A percentile compares a stretch with the other conserved stretches of the same genome.
Evolutionary conservation across 2,329 filamentous ascomycete species (phyloP).

Genomic region (Boeremia lycopersici): DNA sequence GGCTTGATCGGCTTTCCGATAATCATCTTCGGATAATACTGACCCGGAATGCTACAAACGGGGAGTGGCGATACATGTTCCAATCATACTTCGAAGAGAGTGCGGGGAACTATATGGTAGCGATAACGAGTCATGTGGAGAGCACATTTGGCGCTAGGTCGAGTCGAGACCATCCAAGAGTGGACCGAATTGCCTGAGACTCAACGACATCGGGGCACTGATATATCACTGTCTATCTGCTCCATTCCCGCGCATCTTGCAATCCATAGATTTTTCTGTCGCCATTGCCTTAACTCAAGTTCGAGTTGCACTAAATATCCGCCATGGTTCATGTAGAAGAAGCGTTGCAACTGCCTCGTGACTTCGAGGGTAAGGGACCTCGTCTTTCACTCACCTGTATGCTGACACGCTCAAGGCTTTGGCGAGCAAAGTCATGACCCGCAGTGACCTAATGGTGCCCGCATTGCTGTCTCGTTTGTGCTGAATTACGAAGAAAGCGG

Average conservation of each 20-base stretch:
- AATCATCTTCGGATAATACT: constrained; percentile 1
- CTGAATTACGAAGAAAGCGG: constrained; percentile 48
- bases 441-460: constrained; percentile 46
- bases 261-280: no score
- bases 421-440: constrained; percentile 48
- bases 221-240: no score
- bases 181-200: no score
- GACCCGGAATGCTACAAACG: not conserved
- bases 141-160: no score
- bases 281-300: no score
- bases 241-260: no score
- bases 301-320: not conserved
- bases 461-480: constrained; percentile 48
- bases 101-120: not conserved
- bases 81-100: no score
- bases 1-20: not conserved
- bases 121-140: not conserved
- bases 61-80: not conserved
- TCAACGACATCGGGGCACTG: no score
- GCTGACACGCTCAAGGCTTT: constrained; percentile 47
- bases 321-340: constrained; percentile 42
- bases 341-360: constrained; percentile 45
- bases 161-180: no score
- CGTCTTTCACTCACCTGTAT: not conserved
- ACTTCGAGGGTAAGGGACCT: constrained; percentile 40